Base-by-base conservation (phyloP, 371 early-diverging fungal genomes). In the Quaeritorhiza haematococci region DNA sequence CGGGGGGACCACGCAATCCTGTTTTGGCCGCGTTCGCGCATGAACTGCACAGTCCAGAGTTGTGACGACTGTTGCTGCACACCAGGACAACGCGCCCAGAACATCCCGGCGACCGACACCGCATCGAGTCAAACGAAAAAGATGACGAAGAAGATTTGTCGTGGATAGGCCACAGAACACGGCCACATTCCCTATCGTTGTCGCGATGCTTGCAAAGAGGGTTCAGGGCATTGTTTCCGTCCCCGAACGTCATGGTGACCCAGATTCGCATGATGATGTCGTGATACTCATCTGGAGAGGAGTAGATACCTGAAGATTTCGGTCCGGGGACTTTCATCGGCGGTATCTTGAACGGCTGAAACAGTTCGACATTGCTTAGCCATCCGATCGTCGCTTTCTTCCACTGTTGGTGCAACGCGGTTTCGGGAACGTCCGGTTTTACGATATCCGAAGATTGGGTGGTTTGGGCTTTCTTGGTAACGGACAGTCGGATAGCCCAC, bases 161-260 rank as follows among this genome's bases (percentile, higher is more conserved):
- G n/a, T 28, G 19, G 28, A 48, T 15, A n/a, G 66, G 62, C 49
- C 63, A 60, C 56, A 67, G 44, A 5, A 55, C 57, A 35, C 56
- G 59, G 26, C 61, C 67, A 44, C 67, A 67, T 33, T 62, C 67
- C 43, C 34, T 56, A 5, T 28, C 46, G 3, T 53, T 42, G 17
- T 57, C 56, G 13, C 53, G 52, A 15, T 49, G 24, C 17, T 41
- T 49, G 53, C 67, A 67, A 1, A 27, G 13, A 21, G 67, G 56
- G 32, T 27, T 59, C 33, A 67, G 33, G 19, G 59, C 55, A 17
- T 24, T 44, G 43, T 67, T 67, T 28, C 67, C 67, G 0, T 67
- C 57, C 32, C 52, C 56, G 33, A 67, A 67, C 24, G 63, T 67
- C 53, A 67, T 58, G n/a, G 56, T 63, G 33, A 63, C 54, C 60